Percentiles rank a stretch among this genome's conserved stretches.
phyloP scores from a whole-genome alignment of 805 yeast species.

The Pichia rugopelliculosa region DNA sequence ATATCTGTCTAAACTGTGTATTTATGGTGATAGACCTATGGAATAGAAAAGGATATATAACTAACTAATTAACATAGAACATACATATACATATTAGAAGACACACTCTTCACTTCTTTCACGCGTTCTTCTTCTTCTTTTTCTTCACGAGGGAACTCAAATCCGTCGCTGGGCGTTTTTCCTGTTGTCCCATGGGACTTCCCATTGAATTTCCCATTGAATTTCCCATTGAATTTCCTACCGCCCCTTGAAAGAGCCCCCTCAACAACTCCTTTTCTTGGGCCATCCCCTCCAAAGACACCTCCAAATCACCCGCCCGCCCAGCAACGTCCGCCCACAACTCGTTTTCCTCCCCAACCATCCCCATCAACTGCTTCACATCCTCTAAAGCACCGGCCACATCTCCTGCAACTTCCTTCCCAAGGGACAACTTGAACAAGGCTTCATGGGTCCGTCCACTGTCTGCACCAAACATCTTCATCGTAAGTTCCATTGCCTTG shows the following conservation, averaged over 20 bases:
- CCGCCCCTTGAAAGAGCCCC: not conserved
- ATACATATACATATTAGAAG: too few species aligned
- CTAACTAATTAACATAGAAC: too few species aligned
- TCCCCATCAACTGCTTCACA: slow-evolving; percentile 26
- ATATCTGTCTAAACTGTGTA: not conserved
- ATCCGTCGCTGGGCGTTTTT: not conserved
- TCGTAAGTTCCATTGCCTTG: slow-evolving; percentile 47
- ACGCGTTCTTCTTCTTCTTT: slow-evolving; percentile 1
- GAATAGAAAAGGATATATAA: too few species aligned
- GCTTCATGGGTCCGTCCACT: slow-evolving; percentile 67
- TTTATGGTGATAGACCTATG: too few species aligned
- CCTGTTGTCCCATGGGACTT: too few species aligned
- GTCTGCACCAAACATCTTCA: slow-evolving; percentile 41
- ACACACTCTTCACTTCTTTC: slow-evolving; percentile 37
- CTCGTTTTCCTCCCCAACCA: slow-evolving; percentile 29
- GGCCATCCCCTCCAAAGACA: not conserved
- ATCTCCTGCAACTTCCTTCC: slow-evolving; percentile 57
- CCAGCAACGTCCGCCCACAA: slow-evolving; percentile 5
- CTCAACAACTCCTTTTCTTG: not conserved
- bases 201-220: too few species aligned
- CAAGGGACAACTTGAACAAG: slow-evolving; percentile 72
- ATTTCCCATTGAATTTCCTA: not conserved
- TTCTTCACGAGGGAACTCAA: not conserved
- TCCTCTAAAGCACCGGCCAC: slow-evolving; percentile 39
- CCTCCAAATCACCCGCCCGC: not conserved